Evolutionary conservation across 805 yeast genomes (phyloP).

Genomic region (Ogataea degrootiae): DNA sequence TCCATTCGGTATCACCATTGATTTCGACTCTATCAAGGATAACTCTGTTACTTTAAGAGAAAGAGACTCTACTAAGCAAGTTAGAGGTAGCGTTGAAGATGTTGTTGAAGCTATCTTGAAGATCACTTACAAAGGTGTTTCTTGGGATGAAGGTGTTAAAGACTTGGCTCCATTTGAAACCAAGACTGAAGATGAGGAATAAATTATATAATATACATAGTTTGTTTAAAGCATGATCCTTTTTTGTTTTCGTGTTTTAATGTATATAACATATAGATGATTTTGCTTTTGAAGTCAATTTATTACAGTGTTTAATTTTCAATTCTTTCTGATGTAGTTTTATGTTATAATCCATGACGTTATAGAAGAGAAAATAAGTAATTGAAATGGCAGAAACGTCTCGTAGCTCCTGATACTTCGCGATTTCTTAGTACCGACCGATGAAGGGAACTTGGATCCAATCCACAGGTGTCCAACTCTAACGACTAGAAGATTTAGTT

Average conservation of each 20-base stretch:
- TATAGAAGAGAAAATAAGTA: no score
- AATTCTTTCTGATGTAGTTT: no score
- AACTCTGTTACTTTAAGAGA: conserved; percentile 91
- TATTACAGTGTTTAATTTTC: no score
- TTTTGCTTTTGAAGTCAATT: no score
- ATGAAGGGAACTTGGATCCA: no score
- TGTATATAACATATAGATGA: background rate
- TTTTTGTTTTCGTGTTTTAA: background rate
- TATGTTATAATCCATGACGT: no score
- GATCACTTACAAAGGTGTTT: conserved; percentile 65
- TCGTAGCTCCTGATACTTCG: no score
- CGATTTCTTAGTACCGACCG: no score
- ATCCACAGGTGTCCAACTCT: no score
- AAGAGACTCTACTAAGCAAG: conserved; percentile 95
- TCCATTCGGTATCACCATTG: conserved; percentile 96
- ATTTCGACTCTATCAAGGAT: conserved; percentile 87
- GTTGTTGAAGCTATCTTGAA: conserved; percentile 66
- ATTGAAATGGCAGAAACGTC: no score
- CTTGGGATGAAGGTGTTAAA: conserved; percentile 87
- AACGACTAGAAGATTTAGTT: no score
- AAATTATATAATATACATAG: background rate
- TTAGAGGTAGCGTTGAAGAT: conserved; percentile 80
- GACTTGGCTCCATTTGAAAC: conserved; percentile 68
- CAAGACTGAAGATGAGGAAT: conserved; percentile 43
- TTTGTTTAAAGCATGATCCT: background rate